Evolutionary conservation across 805 yeast species (phyloP).

Genomic region (Cyberlindnera xishuangbannaensis): DNA sequence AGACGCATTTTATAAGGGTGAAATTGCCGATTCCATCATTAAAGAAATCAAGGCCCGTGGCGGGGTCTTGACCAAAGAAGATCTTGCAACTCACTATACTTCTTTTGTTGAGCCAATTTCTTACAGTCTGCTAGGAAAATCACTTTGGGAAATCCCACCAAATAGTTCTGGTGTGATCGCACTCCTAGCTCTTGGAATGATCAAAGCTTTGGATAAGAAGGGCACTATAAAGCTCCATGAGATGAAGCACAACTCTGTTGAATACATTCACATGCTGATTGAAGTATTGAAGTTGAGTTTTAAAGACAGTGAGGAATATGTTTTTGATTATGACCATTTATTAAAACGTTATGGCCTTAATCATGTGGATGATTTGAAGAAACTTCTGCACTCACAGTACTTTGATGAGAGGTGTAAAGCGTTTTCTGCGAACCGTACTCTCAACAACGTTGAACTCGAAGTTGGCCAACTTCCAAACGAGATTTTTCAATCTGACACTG

Average conservation of each 20-base stretch:
- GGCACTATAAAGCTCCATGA: slow-evolving; percentile 38
- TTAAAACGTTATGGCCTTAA: slow-evolving; percentile 28
- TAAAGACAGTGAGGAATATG: slow-evolving; percentile 69
- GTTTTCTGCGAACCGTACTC: slow-evolving; percentile 35
- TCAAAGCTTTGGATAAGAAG: slow-evolving; percentile 45
- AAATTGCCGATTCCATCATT: slow-evolving; percentile 61
- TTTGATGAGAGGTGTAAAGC: slow-evolving; percentile 43
- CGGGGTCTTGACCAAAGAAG: slow-evolving; percentile 51
- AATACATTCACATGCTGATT: slow-evolving; percentile 61
- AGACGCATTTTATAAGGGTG: slow-evolving; percentile 65
- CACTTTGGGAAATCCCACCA: slow-evolving; percentile 80
- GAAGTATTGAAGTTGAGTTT: slow-evolving; percentile 71
- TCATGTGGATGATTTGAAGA: slow-evolving; percentile 23
- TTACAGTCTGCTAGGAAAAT: slow-evolving; percentile 44
- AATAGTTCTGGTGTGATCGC: slow-evolving; percentile 81
- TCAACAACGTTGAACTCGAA: slow-evolving; percentile 36
- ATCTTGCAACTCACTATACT: slow-evolving; percentile 51
- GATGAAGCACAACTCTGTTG: slow-evolving; percentile 60
- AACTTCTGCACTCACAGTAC: slow-evolving; percentile 42
- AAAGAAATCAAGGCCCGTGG: slow-evolving; percentile 45
- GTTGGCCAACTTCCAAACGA: slow-evolving; percentile 53
- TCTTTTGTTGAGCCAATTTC: slow-evolving; percentile 61
- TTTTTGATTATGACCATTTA: slow-evolving; percentile 51
- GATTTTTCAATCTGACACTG: slow-evolving; percentile 59
- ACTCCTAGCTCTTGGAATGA: slow-evolving; percentile 59